Evolutionary conservation across 1,139 yeast species (phyloP), one percentile per base, ranked within the genome.

Genomic region (Arxiozyma bovina): DNA sequence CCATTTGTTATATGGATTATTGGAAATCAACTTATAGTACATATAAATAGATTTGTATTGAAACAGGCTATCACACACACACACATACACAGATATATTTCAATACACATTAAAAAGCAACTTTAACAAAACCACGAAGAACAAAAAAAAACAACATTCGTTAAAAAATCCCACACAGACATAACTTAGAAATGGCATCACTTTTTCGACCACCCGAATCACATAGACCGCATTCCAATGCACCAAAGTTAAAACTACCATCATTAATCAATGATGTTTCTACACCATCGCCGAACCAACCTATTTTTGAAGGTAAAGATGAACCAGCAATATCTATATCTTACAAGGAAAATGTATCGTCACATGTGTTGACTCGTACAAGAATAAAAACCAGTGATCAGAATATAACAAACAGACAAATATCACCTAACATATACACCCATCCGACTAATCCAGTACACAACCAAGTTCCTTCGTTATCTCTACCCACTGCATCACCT

Each of bases 151-250:
- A 27, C 30, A 27, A 27, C 11, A 27, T 27, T 27, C 11, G 30
- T 8, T 27, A 27, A 8, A 27, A 27, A 2, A 27, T 7, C 5
- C 8, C 5, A 8, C 30, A 27, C 11, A 12, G 2, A 46, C 21
- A 45, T 27, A 3, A 23, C 25, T 18, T 15, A n/a, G 34, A 7
- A 12, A 68, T 68, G 71, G 69, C 71, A 12, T 66, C 68, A 12
- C 52, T 68, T 50, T 68, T 68, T 53, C 61, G 58, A 52, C 71
- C 70, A 23, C 71, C 71, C 17, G 68, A 66, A 34, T 60, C 67
- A 1, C 50, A 61, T 38, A 64, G 63, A 53, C 53, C 62, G 17
- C 67, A 64, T 52, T 49, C 58, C 1, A 64, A 60, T 40, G 60
- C 68, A 18, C 71, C 71, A 21, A 65, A 60, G 52, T 54, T 68